These are phyloP conservation scores for Cyathus striatus DNA, from an alignment of 768 basidiomycete species.

Conservation along the genomic window DNA sequence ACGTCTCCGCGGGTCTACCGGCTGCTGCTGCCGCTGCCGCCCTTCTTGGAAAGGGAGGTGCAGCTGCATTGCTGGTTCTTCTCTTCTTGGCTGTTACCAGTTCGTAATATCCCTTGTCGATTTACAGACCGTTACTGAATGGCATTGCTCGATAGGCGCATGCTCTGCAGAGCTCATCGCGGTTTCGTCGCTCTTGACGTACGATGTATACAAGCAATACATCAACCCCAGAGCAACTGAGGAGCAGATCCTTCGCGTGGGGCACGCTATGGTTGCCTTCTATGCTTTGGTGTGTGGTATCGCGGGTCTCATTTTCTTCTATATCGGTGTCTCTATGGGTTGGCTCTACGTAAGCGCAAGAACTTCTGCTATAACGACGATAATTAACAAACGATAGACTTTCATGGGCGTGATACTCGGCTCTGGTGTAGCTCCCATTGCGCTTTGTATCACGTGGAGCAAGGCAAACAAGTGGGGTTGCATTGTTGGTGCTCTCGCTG, in stretches of 20 bases:
- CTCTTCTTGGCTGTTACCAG: conserved; percentile 86
- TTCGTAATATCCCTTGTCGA: conserved; percentile 8
- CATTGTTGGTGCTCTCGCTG: conserved; percentile 64
- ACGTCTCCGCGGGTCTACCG: conserved; percentile 87
- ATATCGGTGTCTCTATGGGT: conserved; percentile 89
- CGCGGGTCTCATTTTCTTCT: conserved; percentile 83
- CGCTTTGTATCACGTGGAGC: conserved; percentile 79
- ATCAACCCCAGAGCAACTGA: conserved; percentile 82
- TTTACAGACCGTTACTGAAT: not conserved
- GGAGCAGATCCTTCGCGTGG: conserved; percentile 60
- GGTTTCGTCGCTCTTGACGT: conserved; percentile 77
- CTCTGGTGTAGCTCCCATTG: conserved; percentile 83
- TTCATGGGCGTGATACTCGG: conserved; percentile 89
- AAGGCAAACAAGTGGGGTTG: conserved; percentile 86
- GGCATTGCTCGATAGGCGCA: conserved; percentile 28
- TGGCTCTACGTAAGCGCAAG: conserved; percentile 74
- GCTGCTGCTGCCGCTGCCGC: conserved; percentile 81
- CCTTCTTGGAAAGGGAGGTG: conserved; percentile 76
- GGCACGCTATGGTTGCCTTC: conserved; percentile 62
- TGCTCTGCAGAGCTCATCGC: conserved; percentile 91
- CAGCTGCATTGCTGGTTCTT: conserved; percentile 70
- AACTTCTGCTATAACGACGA: not conserved
- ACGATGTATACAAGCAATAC: conserved; percentile 86
- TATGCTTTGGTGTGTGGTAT: conserved; percentile 78
- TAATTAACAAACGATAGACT: conserved; percentile 35